Evolutionary conservation across 1,284 basidiomycete species (phyloP).

Genomic region (Ganoderma boninense): DNA sequence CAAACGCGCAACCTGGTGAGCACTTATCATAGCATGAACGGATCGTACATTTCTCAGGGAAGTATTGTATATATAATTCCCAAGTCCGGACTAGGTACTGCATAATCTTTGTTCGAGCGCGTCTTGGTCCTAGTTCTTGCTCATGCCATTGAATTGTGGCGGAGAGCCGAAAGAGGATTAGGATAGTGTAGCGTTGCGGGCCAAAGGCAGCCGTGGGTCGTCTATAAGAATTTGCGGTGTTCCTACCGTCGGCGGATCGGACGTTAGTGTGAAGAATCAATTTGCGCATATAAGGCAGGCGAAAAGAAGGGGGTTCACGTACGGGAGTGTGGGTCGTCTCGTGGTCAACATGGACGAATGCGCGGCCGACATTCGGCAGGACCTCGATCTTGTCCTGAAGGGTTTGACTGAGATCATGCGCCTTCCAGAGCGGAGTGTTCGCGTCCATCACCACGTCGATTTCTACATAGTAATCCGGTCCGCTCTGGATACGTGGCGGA

Average conservation of each 20-base stretch:
- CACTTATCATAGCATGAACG: not conserved
- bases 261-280: not conserved
- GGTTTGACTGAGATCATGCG: slow-evolving; percentile 92
- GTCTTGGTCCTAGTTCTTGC: not conserved
- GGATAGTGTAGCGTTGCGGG: not conserved
- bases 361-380: slow-evolving; percentile 90
- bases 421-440: slow-evolving; percentile 89
- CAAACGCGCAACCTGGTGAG: slow-evolving; percentile 2
- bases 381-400: slow-evolving; percentile 95
- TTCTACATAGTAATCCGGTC: slow-evolving; percentile 91
- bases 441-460: slow-evolving; percentile 95
- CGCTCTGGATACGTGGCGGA: slow-evolving; percentile 53
- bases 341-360: slow-evolving; percentile 95
- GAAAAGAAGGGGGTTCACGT: slow-evolving; percentile 36
- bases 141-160: not conserved
- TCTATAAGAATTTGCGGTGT: slow-evolving; percentile 43
- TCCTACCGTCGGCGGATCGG: slow-evolving; percentile 36
- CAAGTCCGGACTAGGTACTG: not conserved
- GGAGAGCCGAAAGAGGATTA: not conserved
- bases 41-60: not conserved
- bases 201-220: slow-evolving; percentile 8
- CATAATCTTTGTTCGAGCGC: not conserved
- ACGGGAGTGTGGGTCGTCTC: slow-evolving; percentile 89
- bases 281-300: not conserved
- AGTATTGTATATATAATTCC: not conserved